These are phyloP conservation scores for Ganoderma resinaceum DNA, from an alignment of 1,284 basidiomycete genomes.

Conservation along the genomic window DNA sequence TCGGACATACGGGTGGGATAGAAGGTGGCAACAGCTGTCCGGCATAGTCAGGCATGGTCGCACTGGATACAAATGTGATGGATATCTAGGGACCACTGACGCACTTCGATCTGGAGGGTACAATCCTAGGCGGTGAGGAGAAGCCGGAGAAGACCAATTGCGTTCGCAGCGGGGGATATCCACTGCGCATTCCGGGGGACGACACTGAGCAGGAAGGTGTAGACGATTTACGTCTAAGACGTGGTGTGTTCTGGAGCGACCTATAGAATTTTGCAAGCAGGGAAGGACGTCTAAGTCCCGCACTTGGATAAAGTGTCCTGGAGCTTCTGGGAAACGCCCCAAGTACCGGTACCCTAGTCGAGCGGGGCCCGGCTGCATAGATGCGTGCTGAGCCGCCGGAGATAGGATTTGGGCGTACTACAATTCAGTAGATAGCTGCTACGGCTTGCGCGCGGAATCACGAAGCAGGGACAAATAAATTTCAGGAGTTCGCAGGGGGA, in stretches of 20 bases:
- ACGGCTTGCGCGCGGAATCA: conserved; percentile 1
- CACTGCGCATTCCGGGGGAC: not conserved
- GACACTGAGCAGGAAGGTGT: not conserved
- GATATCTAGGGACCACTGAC: not conserved
- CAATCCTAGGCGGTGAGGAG: not conserved
- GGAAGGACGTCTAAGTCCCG: not conserved
- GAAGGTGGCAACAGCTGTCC: not conserved
- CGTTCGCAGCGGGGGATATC: not conserved
- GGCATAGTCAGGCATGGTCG: not conserved
- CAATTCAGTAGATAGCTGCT: not conserved
- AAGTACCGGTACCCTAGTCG: not conserved
- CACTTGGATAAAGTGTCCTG: not conserved
- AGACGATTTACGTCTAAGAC: not conserved
- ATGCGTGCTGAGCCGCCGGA: not conserved
- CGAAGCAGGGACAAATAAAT: not conserved
- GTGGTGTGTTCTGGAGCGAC: not conserved
- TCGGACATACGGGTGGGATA: conserved; percentile 1
- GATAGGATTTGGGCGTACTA: not conserved
- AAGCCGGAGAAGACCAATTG: not conserved
- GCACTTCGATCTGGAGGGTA: not conserved
- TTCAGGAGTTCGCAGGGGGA: not conserved
- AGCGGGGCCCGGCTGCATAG: not conserved
- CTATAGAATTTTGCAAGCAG: not conserved
- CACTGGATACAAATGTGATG: not conserved
- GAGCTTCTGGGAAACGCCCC: not conserved